Conservation (phyloP, 768 basidiomycete species). For the Podaxis mareebaensis region DNA sequence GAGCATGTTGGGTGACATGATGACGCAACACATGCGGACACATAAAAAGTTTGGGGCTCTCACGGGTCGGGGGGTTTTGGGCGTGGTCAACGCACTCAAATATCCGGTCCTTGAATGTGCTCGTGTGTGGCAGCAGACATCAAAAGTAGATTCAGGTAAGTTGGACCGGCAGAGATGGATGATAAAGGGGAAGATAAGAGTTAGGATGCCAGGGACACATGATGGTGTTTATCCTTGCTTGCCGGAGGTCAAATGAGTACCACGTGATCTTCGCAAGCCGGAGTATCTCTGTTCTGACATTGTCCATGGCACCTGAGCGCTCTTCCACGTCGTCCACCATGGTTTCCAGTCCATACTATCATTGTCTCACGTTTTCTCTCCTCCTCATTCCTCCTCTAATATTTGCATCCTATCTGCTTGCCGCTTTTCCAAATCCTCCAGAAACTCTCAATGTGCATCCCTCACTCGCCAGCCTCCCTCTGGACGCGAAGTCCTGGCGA, state of each 20-base stretch:
- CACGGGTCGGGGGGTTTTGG: background rate
- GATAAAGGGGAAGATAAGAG: background rate
- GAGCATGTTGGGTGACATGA: too few species aligned
- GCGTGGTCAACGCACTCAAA: background rate
- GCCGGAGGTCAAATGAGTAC: background rate
- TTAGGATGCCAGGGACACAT: background rate
- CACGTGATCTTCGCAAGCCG: constrained; percentile 7
- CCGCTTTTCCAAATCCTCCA: constrained; percentile 66
- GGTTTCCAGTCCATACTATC: constrained; percentile 36
- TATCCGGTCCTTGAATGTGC: background rate
- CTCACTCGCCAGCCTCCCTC: constrained; percentile 62
- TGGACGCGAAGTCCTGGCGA: constrained; percentile 55
- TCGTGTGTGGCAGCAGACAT: background rate
- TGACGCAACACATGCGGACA: too few species aligned
- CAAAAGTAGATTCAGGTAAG: background rate
- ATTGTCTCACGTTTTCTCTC: constrained; percentile 53
- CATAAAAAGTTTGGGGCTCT: background rate
- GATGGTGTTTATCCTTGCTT: background rate
- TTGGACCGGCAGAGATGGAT: background rate
- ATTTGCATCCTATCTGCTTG: constrained; percentile 59
- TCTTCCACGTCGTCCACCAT: constrained; percentile 22
- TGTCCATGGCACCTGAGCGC: constrained; percentile 7
- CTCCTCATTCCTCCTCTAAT: constrained; percentile 62
- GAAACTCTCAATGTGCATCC: constrained; percentile 48
- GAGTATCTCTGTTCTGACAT: constrained; percentile 4